These are phyloP conservation scores for Stramenopiles sp. DNA, from an alignment of 352 stramenopile species.

Conservation along the genomic window DNA sequence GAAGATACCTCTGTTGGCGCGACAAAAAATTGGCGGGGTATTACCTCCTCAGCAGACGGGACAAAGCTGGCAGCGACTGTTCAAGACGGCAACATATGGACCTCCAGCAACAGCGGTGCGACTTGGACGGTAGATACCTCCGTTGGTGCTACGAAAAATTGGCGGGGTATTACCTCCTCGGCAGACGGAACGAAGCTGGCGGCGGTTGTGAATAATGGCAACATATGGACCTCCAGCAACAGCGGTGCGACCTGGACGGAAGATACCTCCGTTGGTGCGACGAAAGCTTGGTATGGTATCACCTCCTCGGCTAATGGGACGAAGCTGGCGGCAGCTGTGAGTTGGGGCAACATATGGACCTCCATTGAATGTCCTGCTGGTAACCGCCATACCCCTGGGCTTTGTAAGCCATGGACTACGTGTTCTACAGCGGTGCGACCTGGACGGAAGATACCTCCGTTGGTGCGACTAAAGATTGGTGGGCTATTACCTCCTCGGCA, in stretches of 20 bases:
- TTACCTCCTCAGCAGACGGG: too few species aligned
- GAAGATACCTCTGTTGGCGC: neutral
- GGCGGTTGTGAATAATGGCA: neutral
- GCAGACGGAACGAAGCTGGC: neutral
- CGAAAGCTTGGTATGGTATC: too few species aligned
- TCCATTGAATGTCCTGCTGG: too few species aligned
- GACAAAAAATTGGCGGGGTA: neutral
- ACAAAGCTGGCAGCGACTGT: neutral
- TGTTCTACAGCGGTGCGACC: too few species aligned
- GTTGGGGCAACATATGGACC: neutral
- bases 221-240: slow-evolving; percentile 5
- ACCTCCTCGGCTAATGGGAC: too few species aligned
- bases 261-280: too few species aligned
- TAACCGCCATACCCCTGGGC: too few species aligned
- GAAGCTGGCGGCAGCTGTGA: neutral
- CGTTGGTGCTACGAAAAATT: neutral
- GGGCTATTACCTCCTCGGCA: too few species aligned
- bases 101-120: neutral
- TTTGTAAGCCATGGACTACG: too few species aligned
- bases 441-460: slow-evolving; percentile 2
- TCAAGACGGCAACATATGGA: neutral
- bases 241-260: neutral
- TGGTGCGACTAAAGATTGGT: neutral
- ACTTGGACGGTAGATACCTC: neutral
- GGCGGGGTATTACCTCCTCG: too few species aligned